A percentile compares a stretch with the other conserved stretches of the same genome.
Conservation (phyloP, 192 early-diverging fungal genomes). For the Backusella macrospora region DNA sequence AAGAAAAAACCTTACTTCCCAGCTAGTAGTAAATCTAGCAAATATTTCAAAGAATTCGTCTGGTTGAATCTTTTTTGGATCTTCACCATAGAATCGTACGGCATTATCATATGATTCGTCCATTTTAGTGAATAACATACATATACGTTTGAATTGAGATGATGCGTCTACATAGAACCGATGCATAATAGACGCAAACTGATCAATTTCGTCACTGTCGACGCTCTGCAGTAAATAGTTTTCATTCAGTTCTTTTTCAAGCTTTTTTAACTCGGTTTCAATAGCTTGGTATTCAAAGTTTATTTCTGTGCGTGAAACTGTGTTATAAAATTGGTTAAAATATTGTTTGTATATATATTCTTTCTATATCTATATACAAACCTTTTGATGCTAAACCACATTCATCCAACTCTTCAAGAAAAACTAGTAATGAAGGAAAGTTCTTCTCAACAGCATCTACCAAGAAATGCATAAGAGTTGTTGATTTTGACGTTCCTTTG, state of each 20-base stretch:
- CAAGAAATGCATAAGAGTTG: conserved; percentile 84
- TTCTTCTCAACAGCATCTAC: conserved; percentile 67
- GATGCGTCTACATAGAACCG: conserved; percentile 64
- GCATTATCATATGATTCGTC: conserved; percentile 66
- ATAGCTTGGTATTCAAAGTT: conserved; percentile 49
- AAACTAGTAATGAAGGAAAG: conserved; percentile 60
- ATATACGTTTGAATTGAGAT: conserved; percentile 57
- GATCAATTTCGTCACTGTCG: conserved; percentile 53
- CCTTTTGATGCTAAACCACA: conserved; percentile 73
- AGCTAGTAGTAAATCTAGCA: conserved; percentile 72
- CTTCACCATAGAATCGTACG: conserved; percentile 74
- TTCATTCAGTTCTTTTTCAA: conserved; percentile 48
- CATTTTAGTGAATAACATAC: conserved; percentile 63
- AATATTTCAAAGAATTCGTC: conserved; percentile 89
- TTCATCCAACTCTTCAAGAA: conserved; percentile 68
- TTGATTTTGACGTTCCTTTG: conserved; percentile 68
- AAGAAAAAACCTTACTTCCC: conserved; percentile 37
- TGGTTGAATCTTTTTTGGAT: conserved; percentile 67
- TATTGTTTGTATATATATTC: too few relatives aligned
- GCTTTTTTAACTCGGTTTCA: conserved; percentile 42
- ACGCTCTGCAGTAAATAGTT: conserved; percentile 30
- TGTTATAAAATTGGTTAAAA: too few relatives aligned
- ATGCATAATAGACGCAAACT: conserved; percentile 64
- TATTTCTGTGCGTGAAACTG: conserved; percentile 38
- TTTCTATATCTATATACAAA: conserved; percentile 21